Conservation (phyloP, 768 basidiomycete genomes). For the Suillus fuscotomentosus region DNA sequence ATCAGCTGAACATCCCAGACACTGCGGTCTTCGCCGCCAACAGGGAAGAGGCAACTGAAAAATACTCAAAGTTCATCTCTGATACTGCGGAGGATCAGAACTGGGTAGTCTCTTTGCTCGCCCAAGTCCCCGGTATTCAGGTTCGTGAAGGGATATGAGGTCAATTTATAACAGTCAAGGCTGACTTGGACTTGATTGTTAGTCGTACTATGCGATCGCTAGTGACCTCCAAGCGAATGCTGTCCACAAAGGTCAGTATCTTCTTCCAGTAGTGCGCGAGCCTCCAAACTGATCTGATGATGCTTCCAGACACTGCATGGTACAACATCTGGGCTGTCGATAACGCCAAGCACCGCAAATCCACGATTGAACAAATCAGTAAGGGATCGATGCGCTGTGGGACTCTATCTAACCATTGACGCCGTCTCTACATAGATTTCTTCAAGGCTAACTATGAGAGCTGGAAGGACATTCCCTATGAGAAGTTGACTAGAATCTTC, state of each 20-base stretch:
- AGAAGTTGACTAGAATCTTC: not conserved
- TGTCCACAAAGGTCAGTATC: not conserved
- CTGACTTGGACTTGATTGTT: not conserved
- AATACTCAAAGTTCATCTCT: conserved; percentile 11
- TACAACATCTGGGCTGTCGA: not conserved
- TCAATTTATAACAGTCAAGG: not conserved
- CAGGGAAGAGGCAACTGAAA: conserved; percentile 3
- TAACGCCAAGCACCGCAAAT: conserved; percentile 1
- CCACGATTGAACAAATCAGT: not conserved
- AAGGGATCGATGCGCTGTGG: not conserved
- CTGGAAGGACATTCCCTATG: not conserved
- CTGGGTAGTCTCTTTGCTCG: conserved; percentile 11
- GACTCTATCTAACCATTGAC: not conserved
- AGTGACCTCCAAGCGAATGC: not conserved
- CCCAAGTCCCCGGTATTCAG: conserved; percentile 17
- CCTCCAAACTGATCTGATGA: not conserved
- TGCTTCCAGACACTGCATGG: not conserved
- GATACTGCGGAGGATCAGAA: conserved; percentile 3
- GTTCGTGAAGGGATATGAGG: not conserved
- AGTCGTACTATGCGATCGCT: conserved; percentile 1
- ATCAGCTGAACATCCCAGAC: conserved; percentile 8
- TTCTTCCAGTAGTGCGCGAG: not conserved
- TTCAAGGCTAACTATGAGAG: conserved; percentile 1
- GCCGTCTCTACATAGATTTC: not conserved
- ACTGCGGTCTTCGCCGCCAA: conserved; percentile 7